Conservation (phyloP, 2,329 filamentous ascomycete species). For the Alternaria angustiovoidea region DNA sequence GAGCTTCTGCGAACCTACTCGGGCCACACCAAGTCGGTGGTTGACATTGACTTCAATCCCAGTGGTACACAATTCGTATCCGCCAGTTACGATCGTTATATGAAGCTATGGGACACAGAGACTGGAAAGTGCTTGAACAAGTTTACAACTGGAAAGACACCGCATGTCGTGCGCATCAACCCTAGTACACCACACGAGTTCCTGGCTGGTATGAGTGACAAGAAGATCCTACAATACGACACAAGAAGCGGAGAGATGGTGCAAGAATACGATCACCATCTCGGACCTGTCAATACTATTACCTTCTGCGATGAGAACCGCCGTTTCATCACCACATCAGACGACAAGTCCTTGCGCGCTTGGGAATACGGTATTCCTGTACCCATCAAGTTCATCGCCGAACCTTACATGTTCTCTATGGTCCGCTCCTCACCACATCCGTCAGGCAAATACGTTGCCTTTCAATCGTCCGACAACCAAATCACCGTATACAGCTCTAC, state of each 20-base stretch:
- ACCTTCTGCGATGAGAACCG: slow-evolving; percentile 94
- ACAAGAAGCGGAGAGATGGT: slow-evolving; percentile 82
- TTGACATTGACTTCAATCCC: slow-evolving; percentile 86
- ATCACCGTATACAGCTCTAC: slow-evolving; percentile 94
- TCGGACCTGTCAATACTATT: slow-evolving; percentile 97
- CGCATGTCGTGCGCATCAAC: slow-evolving; percentile 94
- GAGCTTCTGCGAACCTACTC: slow-evolving; percentile 91
- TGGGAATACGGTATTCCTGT: slow-evolving; percentile 99
- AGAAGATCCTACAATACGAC: slow-evolving; percentile 98
- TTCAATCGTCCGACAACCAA: slow-evolving; percentile 94
- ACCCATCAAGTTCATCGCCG: slow-evolving; percentile 97
- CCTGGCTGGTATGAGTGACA: slow-evolving; percentile 95
- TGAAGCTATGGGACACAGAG: slow-evolving; percentile 98
- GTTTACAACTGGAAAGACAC: slow-evolving; percentile 93
- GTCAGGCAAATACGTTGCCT: slow-evolving; percentile 90
- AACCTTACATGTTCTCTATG: slow-evolving; percentile 97
- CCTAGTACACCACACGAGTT: slow-evolving; percentile 87
- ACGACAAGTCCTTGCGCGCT: slow-evolving; percentile 93
- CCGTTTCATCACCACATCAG: slow-evolving; percentile 96
- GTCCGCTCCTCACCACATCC: slow-evolving; percentile 86
- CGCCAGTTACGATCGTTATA: slow-evolving; percentile 90
- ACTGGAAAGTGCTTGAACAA: slow-evolving; percentile 87
- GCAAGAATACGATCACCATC: slow-evolving; percentile 97
- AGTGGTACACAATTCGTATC: slow-evolving; percentile 87
- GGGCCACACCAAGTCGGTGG: slow-evolving; percentile 88